Evolutionary conservation across 208 protist species (phyloP), one percentile per base, ranked within the genome.

Genomic region (Porcisia hertigi): DNA sequence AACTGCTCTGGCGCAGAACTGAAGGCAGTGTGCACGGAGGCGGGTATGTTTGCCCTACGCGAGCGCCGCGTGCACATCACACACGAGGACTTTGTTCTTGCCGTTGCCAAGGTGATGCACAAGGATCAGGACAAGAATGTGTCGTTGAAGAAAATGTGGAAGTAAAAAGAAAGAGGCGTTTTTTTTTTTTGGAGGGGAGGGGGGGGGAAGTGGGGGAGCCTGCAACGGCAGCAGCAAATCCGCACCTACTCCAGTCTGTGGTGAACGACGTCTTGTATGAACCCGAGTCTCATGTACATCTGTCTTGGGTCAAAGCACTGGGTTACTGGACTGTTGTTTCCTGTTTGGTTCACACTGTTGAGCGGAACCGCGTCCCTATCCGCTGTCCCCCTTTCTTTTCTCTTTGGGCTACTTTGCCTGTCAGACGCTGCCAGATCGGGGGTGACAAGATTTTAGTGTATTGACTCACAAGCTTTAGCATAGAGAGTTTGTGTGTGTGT

Each of bases 21-120:
- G 75, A 99, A 99, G 89, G 98, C 82, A 78, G 92, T 97, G 60
- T 98, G 95, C 84, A 98, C 94, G 23, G 96, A 98, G 82, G 95
- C 94, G 4, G 98, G 99, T 76, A 99, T 99, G 99, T 99, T 99
- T 85, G 99, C 99, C 36, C 91, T 99, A 47, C 95, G 99, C 70
- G 99, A 99, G 89, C 94, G 99, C n/a, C 96, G 99, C 69, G 95
- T 99, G 36, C 99, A 99, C 91, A 99, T 99, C 41, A 99, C 98
- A 39, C 99, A 99, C 85, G 99, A 99, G 84, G 99, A 99, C 85
- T 99, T 99, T 90, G 98, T 99, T 80, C 98, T 99, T 74, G 99
- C 99, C 25, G 99, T 99, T 3, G 93, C 98, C 34, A 99, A 99
- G 89, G 98, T 99, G 65, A 99, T 99, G 97, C 94, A 99, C 82